Evolutionary conservation across 768 basidiomycete species (phyloP).

Genomic region (Tricholoma bakamatsutake): DNA sequence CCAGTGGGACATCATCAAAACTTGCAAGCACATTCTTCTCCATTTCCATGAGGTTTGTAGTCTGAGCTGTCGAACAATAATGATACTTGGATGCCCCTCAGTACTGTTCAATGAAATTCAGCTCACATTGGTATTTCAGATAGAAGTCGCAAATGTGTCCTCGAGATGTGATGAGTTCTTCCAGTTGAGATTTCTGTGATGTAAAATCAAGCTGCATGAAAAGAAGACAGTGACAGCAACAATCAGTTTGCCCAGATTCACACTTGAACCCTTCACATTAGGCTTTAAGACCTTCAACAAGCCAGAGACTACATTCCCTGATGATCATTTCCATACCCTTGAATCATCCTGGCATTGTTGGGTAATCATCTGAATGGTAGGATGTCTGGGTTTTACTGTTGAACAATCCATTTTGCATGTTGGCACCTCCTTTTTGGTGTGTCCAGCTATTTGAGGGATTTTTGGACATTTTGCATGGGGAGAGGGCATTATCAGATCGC

Average conservation of each 20-base stretch:
- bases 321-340: slow-evolving; percentile 30
- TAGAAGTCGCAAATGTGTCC: too few species aligned
- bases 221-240: too few species aligned
- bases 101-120: too few species aligned
- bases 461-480: slow-evolving; percentile 24
- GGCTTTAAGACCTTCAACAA: slow-evolving; percentile 14
- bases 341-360: slow-evolving; percentile 18
- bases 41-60: slow-evolving; percentile 20
- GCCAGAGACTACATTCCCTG: slow-evolving; percentile 15
- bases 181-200: too few species aligned
- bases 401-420: slow-evolving; percentile 17
- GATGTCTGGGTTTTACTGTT: slow-evolving; percentile 22
- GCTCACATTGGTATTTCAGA: too few species aligned
- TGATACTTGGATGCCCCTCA: slow-evolving; percentile 19
- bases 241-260: too few species aligned
- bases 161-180: too few species aligned
- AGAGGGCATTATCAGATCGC: slow-evolving; percentile 21
- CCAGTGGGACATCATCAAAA: slow-evolving; percentile 21
- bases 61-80: slow-evolving; percentile 20
- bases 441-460: slow-evolving; percentile 9
- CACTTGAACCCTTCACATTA: too few species aligned
- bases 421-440: slow-evolving; percentile 9
- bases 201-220: too few species aligned
- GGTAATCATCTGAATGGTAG: slow-evolving; percentile 21
- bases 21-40: slow-evolving; percentile 21